Base-by-base conservation (phyloP, 306 rosid species). In the Clitoria ternatea region DNA sequence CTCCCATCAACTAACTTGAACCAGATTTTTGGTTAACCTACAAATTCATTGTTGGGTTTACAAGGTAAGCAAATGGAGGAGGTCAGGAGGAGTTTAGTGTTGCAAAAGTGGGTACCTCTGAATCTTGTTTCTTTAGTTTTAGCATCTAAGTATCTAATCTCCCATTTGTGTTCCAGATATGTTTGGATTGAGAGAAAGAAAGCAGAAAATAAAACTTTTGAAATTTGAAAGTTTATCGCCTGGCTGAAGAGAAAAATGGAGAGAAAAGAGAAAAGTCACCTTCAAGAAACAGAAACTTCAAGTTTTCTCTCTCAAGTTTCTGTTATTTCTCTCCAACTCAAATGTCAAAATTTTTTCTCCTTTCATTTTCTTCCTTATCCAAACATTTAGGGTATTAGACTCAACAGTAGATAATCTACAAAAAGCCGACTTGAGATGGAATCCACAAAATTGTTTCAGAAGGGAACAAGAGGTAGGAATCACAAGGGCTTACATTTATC, bases 401-500 rank as follows among this genome's bases (percentile, higher is more conserved):
- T 20, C 39, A 44, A 72, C 26, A 63, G 9, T 14, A 23, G 52
- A 63, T 40, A 63, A 40, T 40, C 52, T 40, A 62, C 5, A 33
- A 32, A 62, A 69, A 5, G n/a, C 4, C 43, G 5, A 13, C 6
- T 27, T 50, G 14, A 68, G n/a, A 43, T 7, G n/a, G 29, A 44
- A 26, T 29, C 54, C 18, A 70, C 11, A 50, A 48, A 24, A 17
- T 17, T 69, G 39, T 47, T 76, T 68, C 63, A 48, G 24, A 52
- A 24, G 32, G 44, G 18, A 44, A 7, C n/a, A 23, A 2, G 55
- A 4, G 22, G 29, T 17, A 26, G 19, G 32, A 44, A 47, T 47
- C 64, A 13, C 2, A 26, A 32, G 29, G 52, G 63, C 57, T 80
- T 57, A 72, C 87, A 72, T 19, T 5, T 66, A 19, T 27, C 33